These are phyloP conservation scores for Rhodotorula sp. DNA, from an alignment of 1,284 basidiomycete species.

Conservation along the genomic window DNA sequence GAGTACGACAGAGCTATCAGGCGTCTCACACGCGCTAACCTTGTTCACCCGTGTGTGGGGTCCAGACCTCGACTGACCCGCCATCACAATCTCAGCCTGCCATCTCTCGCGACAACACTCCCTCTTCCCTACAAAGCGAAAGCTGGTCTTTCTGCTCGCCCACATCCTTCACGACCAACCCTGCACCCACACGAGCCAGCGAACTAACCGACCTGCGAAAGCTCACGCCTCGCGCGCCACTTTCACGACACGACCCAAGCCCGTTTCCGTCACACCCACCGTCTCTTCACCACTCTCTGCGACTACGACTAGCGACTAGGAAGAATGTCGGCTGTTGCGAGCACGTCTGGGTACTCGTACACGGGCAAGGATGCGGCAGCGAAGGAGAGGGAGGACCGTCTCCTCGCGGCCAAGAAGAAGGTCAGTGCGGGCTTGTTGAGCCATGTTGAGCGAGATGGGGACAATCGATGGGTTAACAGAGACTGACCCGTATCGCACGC, in stretches of 20 bases:
- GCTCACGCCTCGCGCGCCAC: background rate
- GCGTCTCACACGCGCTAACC: background rate
- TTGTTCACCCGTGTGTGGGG: background rate
- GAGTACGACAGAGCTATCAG: too few relatives aligned
- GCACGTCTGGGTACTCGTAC: slow-evolving; percentile 16
- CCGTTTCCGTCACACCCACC: background rate
- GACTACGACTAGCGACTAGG: background rate
- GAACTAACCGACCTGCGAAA: background rate
- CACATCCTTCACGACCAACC: too few relatives aligned
- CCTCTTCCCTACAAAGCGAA: too few relatives aligned
- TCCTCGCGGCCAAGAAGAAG: slow-evolving; percentile 40
- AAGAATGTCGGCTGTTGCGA: slow-evolving; percentile 18
- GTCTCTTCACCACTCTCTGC: background rate
- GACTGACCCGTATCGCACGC: background rate
- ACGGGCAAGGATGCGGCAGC: slow-evolving; percentile 37
- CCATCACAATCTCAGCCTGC: too few relatives aligned
- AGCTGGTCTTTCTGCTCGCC: too few relatives aligned
- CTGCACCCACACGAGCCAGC: too few relatives aligned
- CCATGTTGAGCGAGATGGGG: background rate
- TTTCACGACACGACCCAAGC: too few relatives aligned
- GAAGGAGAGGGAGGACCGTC: slow-evolving; percentile 36
- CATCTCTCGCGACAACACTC: background rate
- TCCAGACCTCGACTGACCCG: too few relatives aligned
- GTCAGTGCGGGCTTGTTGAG: slow-evolving; percentile 16
- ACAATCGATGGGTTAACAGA: too few relatives aligned